Evolutionary conservation across 495 filamentous ascomycete species (phyloP), one percentile per base, ranked within the genome.

Genomic region (Aspergillus diversus): DNA sequence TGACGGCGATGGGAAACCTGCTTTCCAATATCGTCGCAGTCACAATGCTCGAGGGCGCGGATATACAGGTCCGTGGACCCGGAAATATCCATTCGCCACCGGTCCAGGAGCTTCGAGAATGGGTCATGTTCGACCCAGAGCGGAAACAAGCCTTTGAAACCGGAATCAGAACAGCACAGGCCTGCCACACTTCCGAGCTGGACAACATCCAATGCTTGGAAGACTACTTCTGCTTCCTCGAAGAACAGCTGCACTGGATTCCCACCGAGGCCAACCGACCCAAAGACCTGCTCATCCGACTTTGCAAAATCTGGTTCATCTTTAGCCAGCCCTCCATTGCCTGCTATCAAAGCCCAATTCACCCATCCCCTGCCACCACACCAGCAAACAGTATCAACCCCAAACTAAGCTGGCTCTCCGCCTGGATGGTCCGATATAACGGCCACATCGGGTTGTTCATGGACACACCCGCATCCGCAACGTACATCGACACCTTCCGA

Each of bases 271-370:
- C 43, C 1, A 27, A 37, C 1, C 15, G 33, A 32, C 34, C 47
- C 3, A 57, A 53, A 33, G 61, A 63, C 7, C 33, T 58, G 11
- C 61, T 63, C 8, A 33, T 33, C 16, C 53, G 39, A 9, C 5
- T 50, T 8, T 13, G n/a, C 21, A 52, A 52, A 13, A 55, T 64
- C 17, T 60, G 57, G 55, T 60, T 53, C 17, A 31, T 64, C 5
- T 48, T 64, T 50, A 47, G 60, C 56, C 62, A 64, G 34, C 56
- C 62, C 3, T 53, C 56, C 17, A 33, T 64, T 7, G n/a, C 51
- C 32, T 9, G 11, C 7, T 57, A 52, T 7, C 62, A 64, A 13
- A 60, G 47, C 32, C 31, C 62, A 11, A 51, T 59, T 48, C 33
- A 21, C 21, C 21, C 21, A 27, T 1, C 21, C 21, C 21, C 21